Evolutionary conservation across 371 early-diverging fungal genomes (phyloP).

Genomic region (Mortierella sp.): DNA sequence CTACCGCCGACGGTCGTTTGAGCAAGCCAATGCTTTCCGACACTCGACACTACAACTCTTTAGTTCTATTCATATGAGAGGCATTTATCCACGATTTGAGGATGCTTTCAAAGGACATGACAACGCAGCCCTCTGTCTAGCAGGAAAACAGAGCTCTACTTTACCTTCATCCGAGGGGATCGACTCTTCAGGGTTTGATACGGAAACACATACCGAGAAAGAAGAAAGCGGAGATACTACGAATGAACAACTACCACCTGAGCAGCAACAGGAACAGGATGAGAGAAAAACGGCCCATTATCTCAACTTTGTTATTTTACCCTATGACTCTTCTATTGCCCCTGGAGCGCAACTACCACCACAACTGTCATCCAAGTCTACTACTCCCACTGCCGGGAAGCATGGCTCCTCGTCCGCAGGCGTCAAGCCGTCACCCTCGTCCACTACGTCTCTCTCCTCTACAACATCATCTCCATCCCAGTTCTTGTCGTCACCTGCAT

Average conservation of each 20-base stretch:
- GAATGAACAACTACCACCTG: background rate
- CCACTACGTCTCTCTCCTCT: background rate
- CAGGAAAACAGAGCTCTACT: slow-evolving; percentile 7
- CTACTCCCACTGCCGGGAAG: background rate
- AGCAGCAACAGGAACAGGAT: slow-evolving; percentile 19
- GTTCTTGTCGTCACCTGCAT: slow-evolving; percentile 1
- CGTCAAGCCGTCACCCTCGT: background rate
- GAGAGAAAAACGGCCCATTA: slow-evolving; percentile 20
- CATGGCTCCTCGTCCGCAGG: background rate
- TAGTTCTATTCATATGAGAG: slow-evolving; percentile 45
- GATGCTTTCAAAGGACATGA: slow-evolving; percentile 18
- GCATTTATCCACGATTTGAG: slow-evolving; percentile 33
- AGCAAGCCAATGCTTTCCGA: slow-evolving; percentile 26
- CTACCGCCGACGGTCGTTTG: slow-evolving; percentile 14
- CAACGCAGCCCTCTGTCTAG: background rate
- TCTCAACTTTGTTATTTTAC: slow-evolving; percentile 36
- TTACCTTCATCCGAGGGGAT: background rate
- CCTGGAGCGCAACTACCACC: background rate
- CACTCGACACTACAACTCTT: slow-evolving; percentile 33
- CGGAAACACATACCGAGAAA: slow-evolving; percentile 5
- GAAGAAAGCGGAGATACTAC: background rate
- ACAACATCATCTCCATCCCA: no score
- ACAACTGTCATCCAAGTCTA: background rate
- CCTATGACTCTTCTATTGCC: slow-evolving; percentile 25
- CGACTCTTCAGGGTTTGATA: slow-evolving; percentile 13